Evolutionary conservation across 73 alveolate genomes (phyloP).

Genomic region (Paramecium pentaurelia): DNA sequence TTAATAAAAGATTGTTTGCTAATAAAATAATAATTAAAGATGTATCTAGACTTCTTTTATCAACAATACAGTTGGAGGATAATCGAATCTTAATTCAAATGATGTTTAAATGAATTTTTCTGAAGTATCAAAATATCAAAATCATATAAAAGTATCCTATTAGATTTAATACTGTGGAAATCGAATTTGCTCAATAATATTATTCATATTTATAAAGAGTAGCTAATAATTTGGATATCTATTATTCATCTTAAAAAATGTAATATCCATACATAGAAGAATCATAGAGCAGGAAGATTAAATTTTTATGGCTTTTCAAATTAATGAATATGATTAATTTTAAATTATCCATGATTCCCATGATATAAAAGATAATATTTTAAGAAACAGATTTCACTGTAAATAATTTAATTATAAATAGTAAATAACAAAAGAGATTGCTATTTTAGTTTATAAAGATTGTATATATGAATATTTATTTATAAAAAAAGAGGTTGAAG

Average conservation of each 20-base stretch:
- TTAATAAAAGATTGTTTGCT: too few species aligned
- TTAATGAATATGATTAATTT: background rate
- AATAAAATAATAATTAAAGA: background rate
- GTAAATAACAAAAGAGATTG: background rate
- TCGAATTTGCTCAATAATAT: background rate
- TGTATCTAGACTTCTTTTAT: background rate
- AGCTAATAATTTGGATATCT: background rate
- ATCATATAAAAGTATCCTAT: background rate
- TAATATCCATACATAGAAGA: slow-evolving; percentile 9
- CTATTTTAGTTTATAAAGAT: background rate
- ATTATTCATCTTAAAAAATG: background rate
- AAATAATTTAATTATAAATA: background rate
- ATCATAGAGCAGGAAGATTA: background rate
- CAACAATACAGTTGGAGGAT: background rate
- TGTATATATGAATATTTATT: background rate
- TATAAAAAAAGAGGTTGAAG: background rate
- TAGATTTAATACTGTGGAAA: background rate
- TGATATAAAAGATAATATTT: background rate
- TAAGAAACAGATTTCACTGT: background rate
- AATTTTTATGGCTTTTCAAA: slow-evolving; percentile 20
- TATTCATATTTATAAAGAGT: background rate
- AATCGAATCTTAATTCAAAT: background rate
- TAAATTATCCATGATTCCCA: background rate
- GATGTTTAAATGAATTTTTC: background rate
- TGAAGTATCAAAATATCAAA: background rate